Base-by-base conservation (phyloP, 2,329 filamentous ascomycete genomes). In the Aspergillus hiratsukae region DNA sequence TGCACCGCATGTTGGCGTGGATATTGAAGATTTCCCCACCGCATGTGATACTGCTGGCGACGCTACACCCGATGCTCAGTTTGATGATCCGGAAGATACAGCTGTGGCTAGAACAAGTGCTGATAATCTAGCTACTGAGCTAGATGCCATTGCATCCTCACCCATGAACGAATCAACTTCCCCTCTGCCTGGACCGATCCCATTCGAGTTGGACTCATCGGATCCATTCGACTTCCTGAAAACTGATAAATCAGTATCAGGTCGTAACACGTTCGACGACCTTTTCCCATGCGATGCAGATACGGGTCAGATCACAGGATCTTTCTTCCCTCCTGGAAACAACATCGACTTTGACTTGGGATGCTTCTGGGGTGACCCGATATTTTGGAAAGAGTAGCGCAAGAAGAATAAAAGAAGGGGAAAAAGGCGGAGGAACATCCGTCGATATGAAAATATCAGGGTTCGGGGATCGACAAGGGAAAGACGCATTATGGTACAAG, bases 221-320 rank as follows among this genome's bases (percentile, higher is more conserved):
- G 68, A 68, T 51, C 50, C 64, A 11, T 48, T 70, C 10, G 65
- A 67, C 6, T 66, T 70, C 28, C 65, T 71, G 27, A 66, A 66
- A 37, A 61, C 63, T 1, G 70, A 72, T 21, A 70, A 67, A 29
- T 58, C 61, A 11, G 19, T 62, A 6, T 55, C 66, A 8, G 60
- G 52, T 6, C 55, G 57, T n/a, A 67, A 63, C 52, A 52, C 56
- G 1, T 70, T 64, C 45, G 71, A 73, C 14, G 66, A 67, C 23
- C 67, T 64, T 43, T 61, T 73, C 28, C 71, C 72, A 1, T 73
- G 69, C 31, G 71, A 74, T 52, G 66, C 71, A 21, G 61, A 56
- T 46, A 73, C 70, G 1, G 71, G 71, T 21, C 70, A 73, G 49
- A 67, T 74, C 0, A 72, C 70, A 0, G 70, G 70, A n/a, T 72